Conservation (phyloP, 495 filamentous ascomycete genomes). For the Thozetella sp. region DNA sequence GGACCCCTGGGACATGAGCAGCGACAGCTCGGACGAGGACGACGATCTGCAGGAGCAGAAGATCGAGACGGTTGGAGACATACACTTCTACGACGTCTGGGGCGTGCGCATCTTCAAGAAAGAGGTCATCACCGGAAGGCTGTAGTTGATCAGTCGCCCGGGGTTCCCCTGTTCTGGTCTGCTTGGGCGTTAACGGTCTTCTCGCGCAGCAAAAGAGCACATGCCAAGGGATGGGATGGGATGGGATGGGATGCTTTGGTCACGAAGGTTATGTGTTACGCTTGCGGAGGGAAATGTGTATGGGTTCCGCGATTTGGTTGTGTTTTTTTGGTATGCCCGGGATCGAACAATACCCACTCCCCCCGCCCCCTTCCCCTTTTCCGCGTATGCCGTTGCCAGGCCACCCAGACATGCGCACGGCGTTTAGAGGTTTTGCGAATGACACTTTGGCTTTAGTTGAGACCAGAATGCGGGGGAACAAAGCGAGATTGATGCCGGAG, state of each 20-base stretch:
- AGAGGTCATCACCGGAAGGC: slow-evolving; percentile 39
- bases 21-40: slow-evolving; percentile 34
- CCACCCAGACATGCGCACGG: neutral
- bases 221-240: neutral
- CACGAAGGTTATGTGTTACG: slow-evolving; percentile 1
- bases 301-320: neutral
- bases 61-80: slow-evolving; percentile 36
- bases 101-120: slow-evolving; percentile 53
- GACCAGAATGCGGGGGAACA: neutral
- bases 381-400: neutral
- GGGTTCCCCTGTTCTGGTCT: too few relatives aligned
- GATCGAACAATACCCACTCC: neutral
- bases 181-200: too few relatives aligned
- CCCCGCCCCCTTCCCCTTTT: neutral
- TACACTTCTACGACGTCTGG: slow-evolving; percentile 46
- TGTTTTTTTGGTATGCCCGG: neutral
- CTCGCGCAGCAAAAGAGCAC: too few relatives aligned
- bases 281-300: neutral
- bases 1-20: slow-evolving; percentile 20
- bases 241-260: neutral
- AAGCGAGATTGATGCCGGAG: neutral
- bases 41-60: slow-evolving; percentile 14
- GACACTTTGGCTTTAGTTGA: neutral
- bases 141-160: too few relatives aligned
- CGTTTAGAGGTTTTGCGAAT: neutral